Conservation (phyloP, 139 green algal genomes). For the Picochlorum sp. region DNA sequence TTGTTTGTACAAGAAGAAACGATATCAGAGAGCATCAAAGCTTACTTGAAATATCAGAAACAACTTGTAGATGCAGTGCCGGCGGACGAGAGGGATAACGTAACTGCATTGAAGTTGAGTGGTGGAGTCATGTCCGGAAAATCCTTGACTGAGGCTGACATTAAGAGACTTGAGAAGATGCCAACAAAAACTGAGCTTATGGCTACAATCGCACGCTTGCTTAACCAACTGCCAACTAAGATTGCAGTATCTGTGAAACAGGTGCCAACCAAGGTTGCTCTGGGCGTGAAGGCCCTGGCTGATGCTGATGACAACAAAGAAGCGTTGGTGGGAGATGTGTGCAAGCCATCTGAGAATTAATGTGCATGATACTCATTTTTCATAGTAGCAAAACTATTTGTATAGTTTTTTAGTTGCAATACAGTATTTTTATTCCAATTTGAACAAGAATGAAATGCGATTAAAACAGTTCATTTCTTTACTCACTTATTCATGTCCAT, state of each 20-base stretch:
- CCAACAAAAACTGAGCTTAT: conserved; percentile 80
- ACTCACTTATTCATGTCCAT: not conserved
- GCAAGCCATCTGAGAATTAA: not conserved
- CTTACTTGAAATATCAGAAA: conserved; percentile 63
- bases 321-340: conserved; percentile 34
- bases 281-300: conserved; percentile 52
- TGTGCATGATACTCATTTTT: not conserved
- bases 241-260: conserved; percentile 52
- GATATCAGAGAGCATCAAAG: conserved; percentile 57
- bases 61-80: conserved; percentile 34
- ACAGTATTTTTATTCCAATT: not conserved
- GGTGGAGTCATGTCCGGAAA: conserved; percentile 23
- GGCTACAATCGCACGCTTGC: conserved; percentile 58
- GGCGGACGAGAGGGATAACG: conserved; percentile 22
- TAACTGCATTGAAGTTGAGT: conserved; percentile 28
- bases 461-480: not conserved
- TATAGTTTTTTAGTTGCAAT: not conserved
- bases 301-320: conserved; percentile 62
- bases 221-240: conserved; percentile 78
- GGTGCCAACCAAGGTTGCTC: conserved; percentile 61
- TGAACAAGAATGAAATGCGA: not conserved
- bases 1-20: conserved; percentile 76
- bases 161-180: conserved; percentile 73
- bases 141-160: conserved; percentile 14
- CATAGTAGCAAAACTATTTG: not conserved